A percentile compares a stretch with the other conserved stretches of the same genome.
Conservation (phyloP, 1,284 basidiomycete species). For the Puccinia horiana region DNA sequence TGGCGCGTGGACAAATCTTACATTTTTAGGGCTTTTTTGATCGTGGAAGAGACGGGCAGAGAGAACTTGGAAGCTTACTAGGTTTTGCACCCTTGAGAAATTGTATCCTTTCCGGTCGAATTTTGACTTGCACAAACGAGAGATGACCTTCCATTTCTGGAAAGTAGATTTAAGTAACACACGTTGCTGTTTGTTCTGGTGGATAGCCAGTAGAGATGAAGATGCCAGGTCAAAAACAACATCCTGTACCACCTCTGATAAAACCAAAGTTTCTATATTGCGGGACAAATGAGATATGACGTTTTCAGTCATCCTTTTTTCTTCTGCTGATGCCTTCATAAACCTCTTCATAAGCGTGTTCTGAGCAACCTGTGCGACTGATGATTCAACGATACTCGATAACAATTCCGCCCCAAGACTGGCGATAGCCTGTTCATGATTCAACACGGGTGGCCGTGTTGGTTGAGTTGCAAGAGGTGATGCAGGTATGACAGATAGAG, state of each 20-base stretch:
- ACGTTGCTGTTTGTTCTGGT: conserved; percentile 16
- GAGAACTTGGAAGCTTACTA: not conserved
- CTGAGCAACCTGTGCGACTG: conserved; percentile 31
- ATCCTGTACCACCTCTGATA: conserved; percentile 19
- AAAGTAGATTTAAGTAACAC: conserved; percentile 20
- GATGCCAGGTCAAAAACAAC: conserved; percentile 31
- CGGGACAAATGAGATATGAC: conserved; percentile 19
- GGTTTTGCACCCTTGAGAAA: not conserved
- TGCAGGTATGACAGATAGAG: not conserved
- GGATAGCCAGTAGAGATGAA: not conserved
- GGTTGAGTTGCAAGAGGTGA: conserved; percentile 7
- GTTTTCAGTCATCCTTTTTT: conserved; percentile 15
- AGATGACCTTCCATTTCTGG: conserved; percentile 29
- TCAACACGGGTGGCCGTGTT: not conserved
- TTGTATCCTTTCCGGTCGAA: not conserved
- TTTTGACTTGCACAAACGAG: conserved; percentile 36
- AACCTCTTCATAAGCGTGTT: conserved; percentile 27
- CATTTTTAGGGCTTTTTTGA: not conserved
- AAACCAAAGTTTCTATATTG: conserved; percentile 10
- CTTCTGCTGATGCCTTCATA: not conserved
- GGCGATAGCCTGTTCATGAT: conserved; percentile 21
- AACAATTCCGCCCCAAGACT: conserved; percentile 17
- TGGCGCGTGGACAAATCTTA: not conserved
- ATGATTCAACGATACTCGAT: conserved; percentile 26
- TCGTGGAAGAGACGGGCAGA: not conserved